phyloP scores from a whole-genome alignment of 169 alveolate species.

The Plasmodium vinckei region DNA sequence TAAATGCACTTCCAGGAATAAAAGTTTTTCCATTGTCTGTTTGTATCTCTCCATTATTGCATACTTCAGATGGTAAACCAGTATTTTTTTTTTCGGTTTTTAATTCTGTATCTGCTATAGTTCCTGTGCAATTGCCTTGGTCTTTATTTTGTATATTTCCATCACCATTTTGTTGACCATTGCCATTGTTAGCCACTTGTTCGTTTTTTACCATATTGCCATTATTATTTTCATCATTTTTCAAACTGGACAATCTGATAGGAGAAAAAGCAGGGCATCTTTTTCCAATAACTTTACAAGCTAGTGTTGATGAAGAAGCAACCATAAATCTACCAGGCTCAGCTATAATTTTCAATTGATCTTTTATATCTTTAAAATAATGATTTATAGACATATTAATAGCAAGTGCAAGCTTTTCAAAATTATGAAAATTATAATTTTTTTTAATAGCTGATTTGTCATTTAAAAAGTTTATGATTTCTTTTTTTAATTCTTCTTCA shows the following conservation, averaged over 20 bases:
- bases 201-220: neutral
- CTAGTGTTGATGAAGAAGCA: constrained; percentile 39
- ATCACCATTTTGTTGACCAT: neutral
- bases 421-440: constrained; percentile 29
- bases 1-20: neutral
- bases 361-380: constrained; percentile 42
- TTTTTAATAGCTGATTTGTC: constrained; percentile 38
- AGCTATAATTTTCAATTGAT: constrained; percentile 33
- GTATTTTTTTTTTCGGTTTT: neutral
- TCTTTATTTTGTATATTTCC: neutral
- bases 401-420: constrained; percentile 73
- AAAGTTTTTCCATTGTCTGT: neutral
- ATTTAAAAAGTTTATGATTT: constrained; percentile 22
- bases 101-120: neutral
- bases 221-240: neutral
- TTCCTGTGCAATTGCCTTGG: neutral
- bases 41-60: neutral
- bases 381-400: constrained; percentile 68
- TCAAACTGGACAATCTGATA: constrained; percentile 8
- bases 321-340: constrained; percentile 76
- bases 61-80: neutral
- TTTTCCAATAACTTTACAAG: constrained; percentile 67
- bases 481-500: constrained; percentile 33
- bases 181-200: constrained; percentile 6
- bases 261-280: constrained; percentile 51